Percentiles rank a stretch among this genome's conserved stretches.
Evolutionary conservation across 2,329 filamentous ascomycete genomes (phyloP).

Genomic region (Diaporthe helianthi): DNA sequence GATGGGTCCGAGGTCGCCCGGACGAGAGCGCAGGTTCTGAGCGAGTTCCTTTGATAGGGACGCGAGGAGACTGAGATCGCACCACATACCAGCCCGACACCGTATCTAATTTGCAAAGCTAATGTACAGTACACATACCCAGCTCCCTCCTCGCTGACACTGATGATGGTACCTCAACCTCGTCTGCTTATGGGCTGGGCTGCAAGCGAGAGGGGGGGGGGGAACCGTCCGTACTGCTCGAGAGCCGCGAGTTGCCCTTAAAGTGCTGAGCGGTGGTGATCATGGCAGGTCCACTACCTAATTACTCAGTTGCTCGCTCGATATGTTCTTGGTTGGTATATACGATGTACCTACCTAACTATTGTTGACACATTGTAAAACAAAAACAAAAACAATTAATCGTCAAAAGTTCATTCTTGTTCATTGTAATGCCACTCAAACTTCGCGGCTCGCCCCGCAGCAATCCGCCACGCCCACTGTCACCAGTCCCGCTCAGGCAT

Average conservation of each 20-base stretch:
- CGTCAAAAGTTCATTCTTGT: too few species aligned
- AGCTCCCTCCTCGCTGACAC: background rate
- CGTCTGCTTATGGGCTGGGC: background rate
- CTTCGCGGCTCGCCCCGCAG: background rate
- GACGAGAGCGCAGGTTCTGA: conserved; percentile 65
- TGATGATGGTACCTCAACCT: background rate
- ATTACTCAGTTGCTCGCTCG: background rate
- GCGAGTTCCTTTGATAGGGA: conserved; percentile 53
- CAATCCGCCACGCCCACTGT: background rate
- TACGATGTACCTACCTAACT: background rate
- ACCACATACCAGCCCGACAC: too few species aligned
- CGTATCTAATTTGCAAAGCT: background rate
- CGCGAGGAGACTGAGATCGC: too few species aligned
- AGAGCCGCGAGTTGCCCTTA: background rate
- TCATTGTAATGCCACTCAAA: background rate
- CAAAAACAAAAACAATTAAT: background rate
- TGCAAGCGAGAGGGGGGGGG: accelerated
- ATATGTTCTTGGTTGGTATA: background rate
- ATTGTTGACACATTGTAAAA: background rate
- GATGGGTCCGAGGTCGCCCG: conserved; percentile 65
- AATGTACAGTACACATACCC: conserved; percentile 15
- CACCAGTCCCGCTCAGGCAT: background rate
- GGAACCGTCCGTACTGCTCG: background rate
- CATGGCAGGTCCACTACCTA: background rate
- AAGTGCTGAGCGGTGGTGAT: background rate